These are phyloP conservation scores for Pueraria montana DNA, from an alignment of 306 rosid species.

Conservation along the genomic window DNA sequence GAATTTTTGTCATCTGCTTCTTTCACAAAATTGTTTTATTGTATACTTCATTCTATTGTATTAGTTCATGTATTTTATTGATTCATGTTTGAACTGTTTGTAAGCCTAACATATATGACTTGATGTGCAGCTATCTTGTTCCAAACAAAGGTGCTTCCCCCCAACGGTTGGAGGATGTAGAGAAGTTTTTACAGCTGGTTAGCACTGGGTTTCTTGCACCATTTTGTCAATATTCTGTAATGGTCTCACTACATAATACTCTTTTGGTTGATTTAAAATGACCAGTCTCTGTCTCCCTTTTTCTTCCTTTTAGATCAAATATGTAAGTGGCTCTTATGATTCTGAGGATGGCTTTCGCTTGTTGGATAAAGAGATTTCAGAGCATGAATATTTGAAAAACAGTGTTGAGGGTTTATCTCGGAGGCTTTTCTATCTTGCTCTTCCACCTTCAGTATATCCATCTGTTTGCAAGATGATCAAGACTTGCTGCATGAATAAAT, in stretches of 20 bases:
- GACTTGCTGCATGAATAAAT: conserved; percentile 72
- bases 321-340: conserved; percentile 85
- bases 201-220: conserved; percentile 40
- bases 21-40: conserved; percentile 8
- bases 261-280: conserved; percentile 14
- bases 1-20: conserved; percentile 26
- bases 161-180: conserved; percentile 54
- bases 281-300: not conserved
- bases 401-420: conserved; percentile 72
- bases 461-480: conserved; percentile 88
- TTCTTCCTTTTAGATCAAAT: conserved; percentile 66
- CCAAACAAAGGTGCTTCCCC: conserved; percentile 58
- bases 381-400: conserved; percentile 62
- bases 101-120: conserved; percentile 35
- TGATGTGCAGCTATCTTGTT: conserved; percentile 71
- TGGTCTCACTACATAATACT: not conserved
- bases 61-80: not conserved
- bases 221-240: conserved; percentile 19
- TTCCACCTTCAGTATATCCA: conserved; percentile 95
- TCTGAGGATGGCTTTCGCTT: conserved; percentile 74
- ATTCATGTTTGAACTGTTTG: not conserved
- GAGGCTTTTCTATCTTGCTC: conserved; percentile 92
- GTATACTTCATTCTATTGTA: not conserved
- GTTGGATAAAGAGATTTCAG: conserved; percentile 80
- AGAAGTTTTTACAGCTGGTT: conserved; percentile 78